phyloP scores from a whole-genome alignment of 805 yeast genomes.

The Metschnikowia corniflorae region DNA sequence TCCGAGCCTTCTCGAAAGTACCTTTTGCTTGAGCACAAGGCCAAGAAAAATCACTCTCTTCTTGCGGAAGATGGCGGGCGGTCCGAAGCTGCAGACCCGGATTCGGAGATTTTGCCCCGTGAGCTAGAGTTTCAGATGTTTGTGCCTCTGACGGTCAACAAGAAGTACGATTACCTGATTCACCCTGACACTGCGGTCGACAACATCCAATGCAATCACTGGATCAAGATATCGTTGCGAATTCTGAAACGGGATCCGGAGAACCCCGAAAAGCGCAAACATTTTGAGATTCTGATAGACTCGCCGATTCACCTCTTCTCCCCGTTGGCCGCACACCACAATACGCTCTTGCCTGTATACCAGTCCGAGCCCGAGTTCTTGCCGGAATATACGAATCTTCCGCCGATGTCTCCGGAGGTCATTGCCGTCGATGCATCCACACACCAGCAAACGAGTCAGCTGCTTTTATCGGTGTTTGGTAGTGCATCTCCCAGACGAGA shows the following conservation, averaged over 20 bases:
- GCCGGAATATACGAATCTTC: constrained; percentile 34
- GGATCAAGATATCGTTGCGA: constrained; percentile 88
- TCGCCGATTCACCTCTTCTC: constrained; percentile 86
- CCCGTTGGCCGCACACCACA: constrained; percentile 74
- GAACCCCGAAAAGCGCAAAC: constrained; percentile 63
- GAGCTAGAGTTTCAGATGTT: constrained; percentile 85
- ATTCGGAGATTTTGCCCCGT: constrained; percentile 61
- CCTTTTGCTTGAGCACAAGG: constrained; percentile 75
- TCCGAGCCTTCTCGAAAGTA: constrained; percentile 86
- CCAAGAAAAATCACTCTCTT: constrained; percentile 47
- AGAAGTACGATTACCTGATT: constrained; percentile 43
- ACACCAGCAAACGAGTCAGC: constrained; percentile 3
- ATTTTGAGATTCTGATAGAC: constrained; percentile 91
- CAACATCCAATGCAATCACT: constrained; percentile 85
- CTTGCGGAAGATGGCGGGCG: constrained; percentile 40
- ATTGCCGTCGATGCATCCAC: constrained; percentile 38
- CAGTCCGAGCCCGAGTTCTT: constrained; percentile 27
- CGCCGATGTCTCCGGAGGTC: constrained; percentile 56
- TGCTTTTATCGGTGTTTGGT: constrained; percentile 6
- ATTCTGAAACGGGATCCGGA: constrained; percentile 64
- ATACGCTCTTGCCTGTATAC: constrained; percentile 74
- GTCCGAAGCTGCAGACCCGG: constrained; percentile 29
- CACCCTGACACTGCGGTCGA: constrained; percentile 86
- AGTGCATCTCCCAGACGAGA: not conserved
- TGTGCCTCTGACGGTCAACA: constrained; percentile 67